Evolutionary conservation across 768 basidiomycete genomes (phyloP).

Genomic region (Tylopilus vinaceipallidus): DNA sequence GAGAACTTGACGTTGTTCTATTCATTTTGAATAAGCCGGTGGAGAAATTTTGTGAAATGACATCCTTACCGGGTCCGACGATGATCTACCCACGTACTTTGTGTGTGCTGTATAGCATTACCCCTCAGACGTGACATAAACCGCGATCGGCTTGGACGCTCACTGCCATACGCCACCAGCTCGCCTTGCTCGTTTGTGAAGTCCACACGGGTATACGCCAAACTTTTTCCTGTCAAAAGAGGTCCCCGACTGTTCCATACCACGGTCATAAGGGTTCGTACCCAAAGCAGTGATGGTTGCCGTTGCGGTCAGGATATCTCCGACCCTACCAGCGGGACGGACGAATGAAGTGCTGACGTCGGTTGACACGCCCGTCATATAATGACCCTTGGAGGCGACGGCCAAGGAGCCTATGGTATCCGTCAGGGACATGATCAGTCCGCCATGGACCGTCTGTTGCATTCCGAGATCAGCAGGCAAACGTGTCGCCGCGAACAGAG

Average conservation of each 20-base stretch:
- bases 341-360: slow-evolving; percentile 80
- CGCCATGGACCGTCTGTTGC: slow-evolving; percentile 68
- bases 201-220: slow-evolving; percentile 81
- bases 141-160: slow-evolving; percentile 22
- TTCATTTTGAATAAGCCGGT: neutral
- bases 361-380: slow-evolving; percentile 85
- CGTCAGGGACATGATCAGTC: slow-evolving; percentile 76
- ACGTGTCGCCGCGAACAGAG: neutral
- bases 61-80: slow-evolving; percentile 38
- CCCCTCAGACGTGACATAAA: neutral
- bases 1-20: slow-evolving; percentile 80
- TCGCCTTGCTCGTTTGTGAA: slow-evolving; percentile 64
- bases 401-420: slow-evolving; percentile 84
- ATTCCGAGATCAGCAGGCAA: neutral
- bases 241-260: neutral
- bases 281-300: slow-evolving; percentile 72
- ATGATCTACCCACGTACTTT: slow-evolving; percentile 78
- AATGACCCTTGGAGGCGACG: slow-evolving; percentile 79
- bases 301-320: slow-evolving; percentile 63
- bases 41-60: neutral
- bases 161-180: slow-evolving; percentile 80
- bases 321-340: slow-evolving; percentile 68
- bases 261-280: slow-evolving; percentile 19
- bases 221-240: slow-evolving; percentile 56
- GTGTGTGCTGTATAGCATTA: slow-evolving; percentile 60